Evolutionary conservation across 345 rosid genomes (phyloP), one percentile per base, ranked within the genome.

Genomic region (Theobroma cacao): DNA sequence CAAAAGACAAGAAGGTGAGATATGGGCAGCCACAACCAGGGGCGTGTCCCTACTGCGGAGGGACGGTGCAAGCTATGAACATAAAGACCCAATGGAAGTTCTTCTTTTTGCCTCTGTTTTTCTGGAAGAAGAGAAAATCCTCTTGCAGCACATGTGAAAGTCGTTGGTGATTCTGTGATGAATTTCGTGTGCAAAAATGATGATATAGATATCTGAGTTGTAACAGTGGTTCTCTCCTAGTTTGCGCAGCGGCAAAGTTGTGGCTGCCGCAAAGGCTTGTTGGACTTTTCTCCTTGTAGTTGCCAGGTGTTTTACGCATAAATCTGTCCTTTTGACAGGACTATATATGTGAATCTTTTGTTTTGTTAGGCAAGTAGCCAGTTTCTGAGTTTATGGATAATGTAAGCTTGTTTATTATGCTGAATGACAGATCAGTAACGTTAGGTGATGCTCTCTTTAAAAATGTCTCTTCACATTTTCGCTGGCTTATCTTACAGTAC

Each of bases 41-140:
- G 56, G n/a, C 55, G 1, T 68, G 73, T 68, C 73, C 73, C 55
- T 26, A 7, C 36, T 68, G 73, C 45, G 73, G 73, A 26, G 73
- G 73, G 38, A 26, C 24, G 38, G 22, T 68, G 22, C 73, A 45
- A 28, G 56, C 73, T 45, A 45, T 45, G 9, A 68, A 68, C 3
- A 26, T 28, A 26, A 68, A 68, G 56, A 68, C 73, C 15, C 31
- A 40, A 5, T 68, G 73, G 73, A 68, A 45, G 73, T 28, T 68
- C 6, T 28, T 28, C 55, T 43, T 7, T 45, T 45, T 68, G 55
- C 73, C 73, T 8, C 13, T 68, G 20, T 43, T 68, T 68, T 68
- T 68, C 73, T 45, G 55, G 36, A 45, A 68, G 73, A 68, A 68
- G 73, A 45, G 22, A 43, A 45, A 17, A 56, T 15, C 24, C 56